Evolutionary conservation across 805 yeast genomes (phyloP).

Genomic region (Spathaspora passalidarum): DNA sequence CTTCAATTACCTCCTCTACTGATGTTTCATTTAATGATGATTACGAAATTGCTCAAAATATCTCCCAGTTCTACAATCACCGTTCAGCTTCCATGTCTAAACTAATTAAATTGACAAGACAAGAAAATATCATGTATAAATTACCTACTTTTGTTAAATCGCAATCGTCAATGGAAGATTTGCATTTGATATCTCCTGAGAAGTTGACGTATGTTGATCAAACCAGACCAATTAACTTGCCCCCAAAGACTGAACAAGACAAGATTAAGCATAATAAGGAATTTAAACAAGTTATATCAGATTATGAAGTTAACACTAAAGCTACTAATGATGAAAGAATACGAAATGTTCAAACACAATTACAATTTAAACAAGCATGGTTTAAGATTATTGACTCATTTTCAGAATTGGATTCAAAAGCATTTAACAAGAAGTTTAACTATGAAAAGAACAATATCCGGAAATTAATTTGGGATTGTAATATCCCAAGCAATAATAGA

Average conservation of each 20-base stretch:
- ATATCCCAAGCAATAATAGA: slow-evolving; percentile 18
- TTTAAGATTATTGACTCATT: slow-evolving; percentile 14
- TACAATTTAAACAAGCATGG: slow-evolving; percentile 27
- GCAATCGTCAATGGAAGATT: slow-evolving; percentile 53
- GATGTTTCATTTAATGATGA: slow-evolving; percentile 19
- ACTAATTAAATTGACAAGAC: slow-evolving; percentile 29
- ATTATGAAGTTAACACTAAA: slow-evolving; percentile 30
- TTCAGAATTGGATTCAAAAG: slow-evolving; percentile 10
- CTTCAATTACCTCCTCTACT: neutral
- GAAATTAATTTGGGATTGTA: slow-evolving; percentile 37
- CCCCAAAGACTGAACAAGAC: slow-evolving; percentile 59
- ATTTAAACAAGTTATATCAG: slow-evolving; percentile 44
- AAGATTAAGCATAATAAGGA: slow-evolving; percentile 55
- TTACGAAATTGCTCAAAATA: slow-evolving; percentile 31
- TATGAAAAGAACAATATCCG: slow-evolving; percentile 29
- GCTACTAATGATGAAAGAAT: slow-evolving; percentile 19
- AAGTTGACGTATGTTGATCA: slow-evolving; percentile 53
- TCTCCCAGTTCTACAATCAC: slow-evolving; percentile 34
- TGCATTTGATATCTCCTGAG: slow-evolving; percentile 57
- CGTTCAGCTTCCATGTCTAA: slow-evolving; percentile 33
- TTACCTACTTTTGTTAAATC: slow-evolving; percentile 37
- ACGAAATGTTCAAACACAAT: slow-evolving; percentile 13
- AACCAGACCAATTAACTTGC: slow-evolving; percentile 69
- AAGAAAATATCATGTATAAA: slow-evolving; percentile 31
- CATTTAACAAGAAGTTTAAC: slow-evolving; percentile 22